Evolutionary conservation across 495 filamentous ascomycete species (phyloP).

Genomic region (Physcia stellaris): DNA sequence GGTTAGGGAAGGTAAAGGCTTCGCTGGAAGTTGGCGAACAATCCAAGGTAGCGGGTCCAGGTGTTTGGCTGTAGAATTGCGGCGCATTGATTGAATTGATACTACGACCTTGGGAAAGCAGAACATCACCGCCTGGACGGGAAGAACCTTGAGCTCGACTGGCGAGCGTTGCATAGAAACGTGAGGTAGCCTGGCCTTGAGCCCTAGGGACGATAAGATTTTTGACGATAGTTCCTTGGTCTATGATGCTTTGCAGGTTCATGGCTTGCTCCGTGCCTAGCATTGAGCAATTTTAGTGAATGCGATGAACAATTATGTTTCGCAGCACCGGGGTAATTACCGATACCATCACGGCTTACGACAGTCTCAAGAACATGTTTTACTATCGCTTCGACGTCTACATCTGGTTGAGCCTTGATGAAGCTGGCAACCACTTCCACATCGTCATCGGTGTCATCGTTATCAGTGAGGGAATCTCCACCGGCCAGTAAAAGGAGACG

Average conservation of each 20-base stretch:
- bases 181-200: conserved; percentile 8
- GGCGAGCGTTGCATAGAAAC: conserved; percentile 10
- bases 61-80: no score
- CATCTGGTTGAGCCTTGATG: conserved; percentile 7
- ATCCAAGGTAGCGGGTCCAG: no score
- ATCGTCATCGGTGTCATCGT: conserved; percentile 1
- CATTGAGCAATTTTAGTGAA: neutral
- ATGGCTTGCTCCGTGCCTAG: neutral
- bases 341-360: conserved; percentile 1
- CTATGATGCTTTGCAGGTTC: conserved; percentile 2
- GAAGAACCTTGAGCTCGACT: conserved; percentile 5
- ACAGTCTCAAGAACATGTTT: conserved; percentile 7
- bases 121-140: conserved; percentile 7
- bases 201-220: conserved; percentile 10
- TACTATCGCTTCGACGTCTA: conserved; percentile 9
- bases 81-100: no score
- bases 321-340: neutral
- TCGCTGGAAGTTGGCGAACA: no score
- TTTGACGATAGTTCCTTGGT: conserved; percentile 4
- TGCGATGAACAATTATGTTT: neutral
- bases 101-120: no score
- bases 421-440: neutral
- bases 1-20: no score
- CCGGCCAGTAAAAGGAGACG: conserved; percentile 6
- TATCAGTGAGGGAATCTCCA: conserved; percentile 5